Conservation (phyloP, 345 rosid genomes). For the Citrus hindsii region DNA sequence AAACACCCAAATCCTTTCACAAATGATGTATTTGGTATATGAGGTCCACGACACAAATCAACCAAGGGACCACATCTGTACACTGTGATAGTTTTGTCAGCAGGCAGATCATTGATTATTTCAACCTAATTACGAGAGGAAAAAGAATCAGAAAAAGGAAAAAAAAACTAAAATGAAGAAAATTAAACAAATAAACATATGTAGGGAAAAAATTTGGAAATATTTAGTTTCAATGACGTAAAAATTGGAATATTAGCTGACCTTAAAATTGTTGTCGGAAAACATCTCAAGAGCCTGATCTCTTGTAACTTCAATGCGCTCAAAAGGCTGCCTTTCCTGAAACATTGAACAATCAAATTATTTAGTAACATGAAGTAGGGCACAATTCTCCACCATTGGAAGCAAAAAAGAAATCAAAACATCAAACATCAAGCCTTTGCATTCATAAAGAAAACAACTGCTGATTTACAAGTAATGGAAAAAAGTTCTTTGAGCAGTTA, state of each 20-base stretch:
- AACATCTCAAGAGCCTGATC: slow-evolving; percentile 87
- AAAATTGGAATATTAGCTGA: slow-evolving; percentile 21
- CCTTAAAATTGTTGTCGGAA: slow-evolving; percentile 92
- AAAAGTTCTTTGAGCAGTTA: background rate
- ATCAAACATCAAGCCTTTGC: background rate
- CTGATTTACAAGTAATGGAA: background rate
- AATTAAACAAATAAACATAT: background rate
- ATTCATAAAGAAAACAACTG: background rate
- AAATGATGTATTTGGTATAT: slow-evolving; percentile 96
- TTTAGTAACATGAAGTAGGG: background rate
- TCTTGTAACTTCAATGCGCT: slow-evolving; percentile 91
- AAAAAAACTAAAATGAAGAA: slow-evolving; percentile 14
- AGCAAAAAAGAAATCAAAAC: slow-evolving; percentile 9
- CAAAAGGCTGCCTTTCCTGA: slow-evolving; percentile 92
- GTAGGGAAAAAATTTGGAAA: background rate
- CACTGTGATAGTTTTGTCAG: slow-evolving; percentile 88
- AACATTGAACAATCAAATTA: slow-evolving; percentile 7
- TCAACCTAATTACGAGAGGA: slow-evolving; percentile 59
- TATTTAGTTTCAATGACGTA: slow-evolving; percentile 1
- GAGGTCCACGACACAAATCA: slow-evolving; percentile 98
- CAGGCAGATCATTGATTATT: slow-evolving; percentile 81
- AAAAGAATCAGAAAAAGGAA: slow-evolving; percentile 5
- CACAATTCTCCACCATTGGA: background rate
- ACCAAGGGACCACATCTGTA: slow-evolving; percentile 97
- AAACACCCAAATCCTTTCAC: slow-evolving; percentile 91